Evolutionary conservation across 176 grass and related monocot genomes (phyloP), one percentile per base, ranked within the genome.

Genomic region (sorghum (Sorghum bicolor)): DNA sequence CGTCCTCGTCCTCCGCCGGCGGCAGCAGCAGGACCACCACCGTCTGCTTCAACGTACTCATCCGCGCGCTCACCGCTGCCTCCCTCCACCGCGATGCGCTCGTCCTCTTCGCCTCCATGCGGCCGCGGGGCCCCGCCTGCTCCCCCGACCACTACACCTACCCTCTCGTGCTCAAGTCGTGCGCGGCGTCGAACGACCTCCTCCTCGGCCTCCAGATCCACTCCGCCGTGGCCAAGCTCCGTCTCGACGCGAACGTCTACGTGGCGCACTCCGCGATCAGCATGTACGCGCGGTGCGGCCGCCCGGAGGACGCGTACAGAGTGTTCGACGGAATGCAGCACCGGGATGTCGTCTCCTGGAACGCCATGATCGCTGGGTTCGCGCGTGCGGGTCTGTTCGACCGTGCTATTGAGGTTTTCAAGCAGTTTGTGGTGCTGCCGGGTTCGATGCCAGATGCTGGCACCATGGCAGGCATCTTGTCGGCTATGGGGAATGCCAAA

Each of bases 291-390:
- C 78, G 84, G 25, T 97, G 92, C 19, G 82, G 89, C 48, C 13
- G 52, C n/a, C 72, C 78, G 1, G 50, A 67, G 2, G 82, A 92
- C 43, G 92, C 92, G 4, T 90, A 89, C 47, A 74, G 33, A 19
- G 22, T 94, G 82, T 94, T 97, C 63, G 87, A 71, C 2, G 85
- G 78, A 94, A 92, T 97, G 92, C 80, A n/a, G 33, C 62, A 69
- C 65, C 47, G 80, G 67, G 92, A 97, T 33, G 75, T 94, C n/a
- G 85, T 97, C 20, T 90, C 92, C 8, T 97, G 92, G 94, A 97
- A 94, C 60, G 78, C 84, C n/a, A 94, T 97, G 81, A 94, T 94
- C 76, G 84, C 88, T 4, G 92, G 89, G 24, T 86, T 88, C 16
- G 79, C 82, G 14, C 79, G 84, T 24, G 41, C 57, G 0, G 67